Evolutionary conservation across 2,329 filamentous ascomycete species (phyloP).

Genomic region (Talaromyces sp.): DNA sequence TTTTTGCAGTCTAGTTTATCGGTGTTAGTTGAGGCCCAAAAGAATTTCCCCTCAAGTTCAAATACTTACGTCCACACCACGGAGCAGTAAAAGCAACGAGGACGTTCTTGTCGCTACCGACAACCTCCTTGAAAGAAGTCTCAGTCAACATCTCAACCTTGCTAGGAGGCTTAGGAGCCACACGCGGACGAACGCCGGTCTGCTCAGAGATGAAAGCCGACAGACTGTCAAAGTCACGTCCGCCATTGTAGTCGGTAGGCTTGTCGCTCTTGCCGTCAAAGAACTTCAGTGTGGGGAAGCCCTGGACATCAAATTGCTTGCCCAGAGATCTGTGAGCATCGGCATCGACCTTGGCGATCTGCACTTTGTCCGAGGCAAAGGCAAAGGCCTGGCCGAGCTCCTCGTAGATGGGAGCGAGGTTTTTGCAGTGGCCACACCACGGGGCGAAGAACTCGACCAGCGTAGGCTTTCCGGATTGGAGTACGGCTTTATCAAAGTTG

Average conservation of each 20-base stretch:
- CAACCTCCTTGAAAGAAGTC: slow-evolving; percentile 66
- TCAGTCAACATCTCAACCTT: slow-evolving; percentile 77
- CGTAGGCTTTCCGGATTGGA: slow-evolving; percentile 89
- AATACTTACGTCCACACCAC: slow-evolving; percentile 87
- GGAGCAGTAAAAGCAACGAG: slow-evolving; percentile 96
- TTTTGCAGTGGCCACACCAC: slow-evolving; percentile 99
- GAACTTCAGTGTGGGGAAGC: slow-evolving; percentile 96
- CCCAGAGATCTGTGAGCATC: slow-evolving; percentile 82
- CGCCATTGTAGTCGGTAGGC: slow-evolving; percentile 79
- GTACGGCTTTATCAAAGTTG: slow-evolving; percentile 88
- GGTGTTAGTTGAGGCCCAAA: slow-evolving; percentile 1
- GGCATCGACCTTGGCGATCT: slow-evolving; percentile 93
- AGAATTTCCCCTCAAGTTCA: neutral
- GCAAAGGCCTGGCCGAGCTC: slow-evolving; percentile 75
- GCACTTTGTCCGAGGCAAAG: slow-evolving; percentile 68
- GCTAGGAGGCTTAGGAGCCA: slow-evolving; percentile 58
- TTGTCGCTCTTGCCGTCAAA: slow-evolving; percentile 92
- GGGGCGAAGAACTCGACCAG: slow-evolving; percentile 98
- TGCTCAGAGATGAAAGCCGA: slow-evolving; percentile 77
- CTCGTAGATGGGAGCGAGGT: slow-evolving; percentile 88
- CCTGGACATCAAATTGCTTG: slow-evolving; percentile 81
- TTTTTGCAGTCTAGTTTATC: slow-evolving; percentile 73
- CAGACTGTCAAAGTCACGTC: slow-evolving; percentile 82
- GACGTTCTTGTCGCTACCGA: slow-evolving; percentile 84
- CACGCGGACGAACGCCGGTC: slow-evolving; percentile 76